These are phyloP conservation scores for Gastrodia elata DNA, from an alignment of 106 monocot species.

Conservation along the genomic window DNA sequence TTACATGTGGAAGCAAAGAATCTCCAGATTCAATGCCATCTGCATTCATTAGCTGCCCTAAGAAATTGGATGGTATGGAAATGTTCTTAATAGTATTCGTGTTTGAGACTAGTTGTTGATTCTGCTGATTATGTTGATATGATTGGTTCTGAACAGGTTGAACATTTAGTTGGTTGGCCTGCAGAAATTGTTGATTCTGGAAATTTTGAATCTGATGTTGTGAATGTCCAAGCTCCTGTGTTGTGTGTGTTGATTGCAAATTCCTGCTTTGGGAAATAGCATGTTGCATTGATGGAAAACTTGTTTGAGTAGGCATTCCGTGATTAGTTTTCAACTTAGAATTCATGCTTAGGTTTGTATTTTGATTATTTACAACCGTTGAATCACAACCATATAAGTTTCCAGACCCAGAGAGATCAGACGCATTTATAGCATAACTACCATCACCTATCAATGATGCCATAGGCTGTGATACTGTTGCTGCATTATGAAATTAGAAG, in stretches of 20 bases:
- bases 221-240: constrained; percentile 29
- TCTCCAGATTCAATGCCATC: constrained; percentile 36
- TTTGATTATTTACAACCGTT: constrained; percentile 35
- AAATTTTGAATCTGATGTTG: constrained; percentile 45
- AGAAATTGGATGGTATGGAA: constrained; percentile 26
- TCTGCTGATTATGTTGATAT: constrained; percentile 22
- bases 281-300: constrained; percentile 42
- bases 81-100: constrained; percentile 24
- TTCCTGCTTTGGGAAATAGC: constrained; percentile 57
- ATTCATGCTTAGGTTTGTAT: constrained; percentile 37
- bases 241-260: constrained; percentile 40
- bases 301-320: constrained; percentile 19
- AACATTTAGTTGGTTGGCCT: constrained; percentile 34
- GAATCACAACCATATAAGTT: constrained; percentile 39
- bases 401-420: constrained; percentile 38
- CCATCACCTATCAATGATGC: constrained; percentile 43
- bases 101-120: constrained; percentile 35
- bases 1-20: constrained; percentile 24
- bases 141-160: constrained; percentile 33
- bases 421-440: constrained; percentile 33
- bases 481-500: constrained; percentile 11
- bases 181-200: constrained; percentile 47
- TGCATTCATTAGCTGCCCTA: constrained; percentile 31
- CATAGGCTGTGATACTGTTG: constrained; percentile 37
- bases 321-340: constrained; percentile 37